Evolutionary conservation across 2,329 filamentous ascomycete genomes (phyloP), one percentile per base, ranked within the genome.

Genomic region (Penicillium sp.): DNA sequence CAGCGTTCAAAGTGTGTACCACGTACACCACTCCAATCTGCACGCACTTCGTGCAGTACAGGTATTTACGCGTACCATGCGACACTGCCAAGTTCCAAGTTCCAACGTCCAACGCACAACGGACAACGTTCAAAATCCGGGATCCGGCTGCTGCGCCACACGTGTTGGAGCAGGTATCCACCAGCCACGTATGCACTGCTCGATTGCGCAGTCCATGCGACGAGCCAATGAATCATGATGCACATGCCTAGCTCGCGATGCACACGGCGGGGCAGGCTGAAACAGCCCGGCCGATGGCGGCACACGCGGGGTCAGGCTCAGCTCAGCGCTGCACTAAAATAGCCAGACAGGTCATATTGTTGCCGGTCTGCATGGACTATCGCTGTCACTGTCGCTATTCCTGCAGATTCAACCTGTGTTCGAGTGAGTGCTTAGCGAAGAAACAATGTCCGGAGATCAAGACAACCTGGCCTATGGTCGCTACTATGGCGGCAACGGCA

Each of bases 391-490:
- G n/a, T 23, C 14, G 11, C 3, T 11, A 18, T 40, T 40, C 6
- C 7, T 23, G 40, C 40, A 43, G 40, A 43, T 1, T 11, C 30
- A 21, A n/a, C 14, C 20, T n/a, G 24, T n/a, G 14, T n/a, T n/a
- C 16, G 23, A 28, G 46, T 5, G 7, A 47, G 46, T 28, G 46
- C 12, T 5, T 26, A 50, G 38, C 21, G 47, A 50, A 52, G 20
- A 57, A 24, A 30, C 26, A 14, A 76, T 76, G 73, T 70, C 73
- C 18, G 64, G 70, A 50, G 66, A 74, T 56, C 77, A 83, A 61
- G 78, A 83, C 62, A 73, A 76, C 59, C 65, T 84, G 65, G 81
- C 81, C 55, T 84, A 84, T 65, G 81, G 81, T 60, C 76, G 80
- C 35, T 81, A 80, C 62, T 65, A 72, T 65, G 45, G 49, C 24